Conservation (phyloP, 305 asterid species). For the Solanum hybrid region DNA sequence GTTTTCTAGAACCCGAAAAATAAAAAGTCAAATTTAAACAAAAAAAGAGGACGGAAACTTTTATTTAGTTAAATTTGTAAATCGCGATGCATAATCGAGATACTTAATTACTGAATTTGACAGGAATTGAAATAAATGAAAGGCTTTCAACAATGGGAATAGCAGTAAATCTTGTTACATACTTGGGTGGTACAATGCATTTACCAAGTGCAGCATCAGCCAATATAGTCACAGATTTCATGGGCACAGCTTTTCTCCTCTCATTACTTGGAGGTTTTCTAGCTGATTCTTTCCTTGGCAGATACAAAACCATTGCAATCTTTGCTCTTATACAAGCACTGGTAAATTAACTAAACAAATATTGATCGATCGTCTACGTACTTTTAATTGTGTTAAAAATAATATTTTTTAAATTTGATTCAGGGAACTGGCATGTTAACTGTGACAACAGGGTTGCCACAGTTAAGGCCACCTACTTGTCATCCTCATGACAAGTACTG, state of each 20-base stretch:
- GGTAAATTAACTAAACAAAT: conserved; percentile 1
- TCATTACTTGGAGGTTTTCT: conserved; percentile 53
- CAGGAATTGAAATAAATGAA: conserved; percentile 49
- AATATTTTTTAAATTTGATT: background rate
- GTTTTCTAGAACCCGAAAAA: background rate
- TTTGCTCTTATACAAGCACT: conserved; percentile 27
- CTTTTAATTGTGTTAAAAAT: background rate
- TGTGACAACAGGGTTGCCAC: conserved; percentile 29
- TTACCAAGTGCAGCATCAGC: conserved; percentile 46
- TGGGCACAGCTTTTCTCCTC: conserved; percentile 52
- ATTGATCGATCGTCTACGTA: background rate
- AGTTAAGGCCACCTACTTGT: conserved; percentile 35
- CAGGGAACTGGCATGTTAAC: conserved; percentile 44
- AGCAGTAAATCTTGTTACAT: conserved; percentile 50
- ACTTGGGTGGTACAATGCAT: conserved; percentile 45
- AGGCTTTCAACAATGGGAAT: conserved; percentile 58
- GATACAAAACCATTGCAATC: conserved; percentile 33
- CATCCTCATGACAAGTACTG: conserved; percentile 11
- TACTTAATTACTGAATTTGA: background rate
- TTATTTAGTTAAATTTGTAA: background rate
- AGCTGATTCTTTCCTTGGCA: conserved; percentile 49
- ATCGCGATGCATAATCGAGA: background rate
- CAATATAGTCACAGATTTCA: conserved; percentile 45
- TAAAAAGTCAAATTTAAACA: no score
- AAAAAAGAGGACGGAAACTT: background rate